A percentile compares a stretch with the other conserved stretches of the same genome.
These are phyloP conservation scores for Lentinula sp. DNA, from an alignment of 768 basidiomycete genomes.

Conservation along the genomic window DNA sequence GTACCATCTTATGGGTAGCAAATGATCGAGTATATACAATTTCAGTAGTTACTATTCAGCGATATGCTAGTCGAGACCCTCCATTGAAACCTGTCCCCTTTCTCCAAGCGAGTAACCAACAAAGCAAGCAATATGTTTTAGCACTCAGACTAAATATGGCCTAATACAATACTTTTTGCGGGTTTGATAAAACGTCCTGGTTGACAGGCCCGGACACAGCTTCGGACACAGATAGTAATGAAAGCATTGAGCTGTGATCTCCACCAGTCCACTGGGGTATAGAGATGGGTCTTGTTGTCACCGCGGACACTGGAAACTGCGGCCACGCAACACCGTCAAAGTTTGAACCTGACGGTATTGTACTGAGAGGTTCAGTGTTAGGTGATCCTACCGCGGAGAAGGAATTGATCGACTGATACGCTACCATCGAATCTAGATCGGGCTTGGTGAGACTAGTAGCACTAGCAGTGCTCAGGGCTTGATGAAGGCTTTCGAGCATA, in stretches of 20 bases:
- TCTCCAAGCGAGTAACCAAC: too few species aligned
- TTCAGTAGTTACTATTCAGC: too few species aligned
- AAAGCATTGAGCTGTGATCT: not conserved
- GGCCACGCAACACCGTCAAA: not conserved
- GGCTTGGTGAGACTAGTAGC: not conserved
- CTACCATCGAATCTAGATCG: not conserved
- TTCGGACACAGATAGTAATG: not conserved
- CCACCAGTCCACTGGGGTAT: not conserved
- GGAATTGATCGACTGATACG: not conserved
- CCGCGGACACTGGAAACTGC: not conserved
- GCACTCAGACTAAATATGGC: too few species aligned
- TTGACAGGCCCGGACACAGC: not conserved
- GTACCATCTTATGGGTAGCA: too few species aligned
- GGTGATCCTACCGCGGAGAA: not conserved
- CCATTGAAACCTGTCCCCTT: too few species aligned
- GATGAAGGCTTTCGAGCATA: not conserved
- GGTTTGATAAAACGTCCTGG: not conserved
- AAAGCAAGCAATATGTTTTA: too few species aligned
- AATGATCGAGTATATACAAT: too few species aligned
- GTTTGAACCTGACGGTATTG: not conserved
- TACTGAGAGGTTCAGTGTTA: not conserved
- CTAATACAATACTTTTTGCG: not conserved
- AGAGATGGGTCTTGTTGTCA: not conserved
- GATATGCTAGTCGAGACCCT: too few species aligned
- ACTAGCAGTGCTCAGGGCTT: not conserved